Evolutionary conservation across 768 basidiomycete genomes (phyloP), one percentile per base, ranked within the genome.

Genomic region (Psilocybe cyanescens): DNA sequence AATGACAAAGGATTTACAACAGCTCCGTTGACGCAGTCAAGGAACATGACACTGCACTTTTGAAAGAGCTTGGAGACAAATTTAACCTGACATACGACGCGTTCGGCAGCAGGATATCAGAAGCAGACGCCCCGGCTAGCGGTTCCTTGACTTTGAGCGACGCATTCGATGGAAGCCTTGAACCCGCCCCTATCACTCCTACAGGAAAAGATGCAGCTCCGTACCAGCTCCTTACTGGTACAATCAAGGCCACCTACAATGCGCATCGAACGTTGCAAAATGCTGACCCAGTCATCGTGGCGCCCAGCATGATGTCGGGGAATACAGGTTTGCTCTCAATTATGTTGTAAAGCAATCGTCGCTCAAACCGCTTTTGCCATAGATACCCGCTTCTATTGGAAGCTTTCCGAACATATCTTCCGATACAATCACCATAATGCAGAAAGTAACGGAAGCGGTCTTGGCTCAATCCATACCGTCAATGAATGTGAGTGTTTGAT

Each of bases 181-280:
- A 90, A 64, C 90, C 89, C 24, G 89, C 91, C 2, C 90, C 89
- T 0, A 73, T 89, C 39, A 85, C 89, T 51, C 79, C 86, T 64
- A 78, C 76, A 8, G 78, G 78, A 50, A 67, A 74, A 56, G 75
- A 77, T 30, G 78, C 81, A 33, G 72, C 68, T 11, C 77, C 85
- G 16, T 90, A 80, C 61, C 71, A 75, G 54, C 65, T 89, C 8
- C 76, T 89, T 19, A 83, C 86, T 39, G 89, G 87, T 12, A 86
- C 84, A 1, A 90, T 90, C 68, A 88, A 85, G 65, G 81, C 86
- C 1, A 77, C 85, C 6, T 87, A 80, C 69, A 81, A 84, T 53
- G 76, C 79, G 1, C 85, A 85, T 64, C 77, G 84, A 4, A 65
- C 67, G 1, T 58, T 78, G 9, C 55, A 66, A 5, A 71, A 71